Conservation (phyloP, 2,329 filamentous ascomycete species). For the Dichotomopilus funicola region DNA sequence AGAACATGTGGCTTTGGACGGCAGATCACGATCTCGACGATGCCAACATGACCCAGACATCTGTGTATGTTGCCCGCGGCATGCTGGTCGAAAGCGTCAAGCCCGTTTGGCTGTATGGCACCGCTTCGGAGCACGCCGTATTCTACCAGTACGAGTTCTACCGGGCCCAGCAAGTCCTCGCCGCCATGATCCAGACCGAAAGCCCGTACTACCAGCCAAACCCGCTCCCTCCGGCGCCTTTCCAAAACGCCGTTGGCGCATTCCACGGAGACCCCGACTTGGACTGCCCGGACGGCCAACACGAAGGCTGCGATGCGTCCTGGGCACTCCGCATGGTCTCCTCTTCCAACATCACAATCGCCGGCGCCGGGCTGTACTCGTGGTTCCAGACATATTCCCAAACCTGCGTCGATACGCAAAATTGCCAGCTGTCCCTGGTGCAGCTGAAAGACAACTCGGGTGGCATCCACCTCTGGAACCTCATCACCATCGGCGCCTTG, state of each 20-base stretch:
- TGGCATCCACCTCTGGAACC: slow-evolving; percentile 23
- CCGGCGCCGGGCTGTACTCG: slow-evolving; percentile 24
- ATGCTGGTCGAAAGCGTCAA: slow-evolving; percentile 25
- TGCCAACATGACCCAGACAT: slow-evolving; percentile 23
- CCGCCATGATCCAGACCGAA: slow-evolving; percentile 38
- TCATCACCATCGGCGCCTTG: slow-evolving; percentile 29
- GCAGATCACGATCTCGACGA: slow-evolving; percentile 47
- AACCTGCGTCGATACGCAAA: slow-evolving; percentile 15
- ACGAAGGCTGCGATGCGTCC: slow-evolving; percentile 16
- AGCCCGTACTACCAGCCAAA: slow-evolving; percentile 26
- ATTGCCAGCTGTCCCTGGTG: slow-evolving; percentile 20
- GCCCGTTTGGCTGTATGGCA: slow-evolving; percentile 32
- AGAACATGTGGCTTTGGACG: slow-evolving; percentile 58
- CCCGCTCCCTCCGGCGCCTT: slow-evolving; percentile 21
- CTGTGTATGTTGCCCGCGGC: slow-evolving; percentile 28
- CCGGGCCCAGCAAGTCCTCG: slow-evolving; percentile 40
- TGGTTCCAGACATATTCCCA: slow-evolving; percentile 24
- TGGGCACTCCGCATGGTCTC: slow-evolving; percentile 21
- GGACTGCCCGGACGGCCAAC: neutral
- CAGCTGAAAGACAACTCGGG: slow-evolving; percentile 20
- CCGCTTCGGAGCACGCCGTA: slow-evolving; percentile 41
- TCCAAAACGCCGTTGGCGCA: slow-evolving; percentile 1
- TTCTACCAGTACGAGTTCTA: slow-evolving; percentile 44
- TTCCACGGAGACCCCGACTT: slow-evolving; percentile 8
- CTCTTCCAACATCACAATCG: slow-evolving; percentile 21